Evolutionary conservation across 2,329 filamentous ascomycete species (phyloP), one percentile per base, ranked within the genome.

Genomic region (Nemania serpens): DNA sequence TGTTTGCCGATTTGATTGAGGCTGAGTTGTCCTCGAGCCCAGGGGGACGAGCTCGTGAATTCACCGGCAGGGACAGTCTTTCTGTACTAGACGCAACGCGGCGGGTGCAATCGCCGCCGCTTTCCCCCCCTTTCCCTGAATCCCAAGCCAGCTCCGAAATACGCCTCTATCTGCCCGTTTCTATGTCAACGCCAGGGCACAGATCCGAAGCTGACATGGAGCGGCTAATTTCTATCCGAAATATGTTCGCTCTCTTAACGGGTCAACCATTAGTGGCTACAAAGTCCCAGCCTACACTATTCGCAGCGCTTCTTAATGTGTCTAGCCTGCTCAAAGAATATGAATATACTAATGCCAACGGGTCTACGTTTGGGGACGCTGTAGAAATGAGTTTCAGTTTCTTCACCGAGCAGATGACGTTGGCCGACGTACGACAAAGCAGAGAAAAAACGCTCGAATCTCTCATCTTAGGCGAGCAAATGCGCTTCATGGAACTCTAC

Each of bases 361-460:
- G 83, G 6, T 79, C 81, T 15, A 84, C 81, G 0, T 88, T 84
- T 72, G 87, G 87, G 42, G 82, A 84, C 53, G 80, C 81, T 1
- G 85, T 85, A 1, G 80, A 87, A 47, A 78, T 85, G 15, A 89
- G 87, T 72, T 92, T 93, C 67, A 81, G 86, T 62, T 85, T 85
- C 69, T 96, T 93, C 70, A 86, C 93, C 61, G 88, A 93, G 48
- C 89, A 95, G 73, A 80, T 93, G 62, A 82, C 81, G 18, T 78
- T 98, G 34, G 89, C 86, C 2, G 94, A 98, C 75, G 89, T 97
- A 48, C 84, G 93, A 56, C 79, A 85, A 61, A 96, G 91, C 73
- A 85, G 89, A 25, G 92, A 97, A 72, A 96, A 95, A 81, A 97
- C 91, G 0, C 82, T 98, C 22, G 92, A 98, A 75, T 91, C 89